Evolutionary conservation across 108 stramenopile species (phyloP).

Genomic region (Skeletonema potamos): DNA sequence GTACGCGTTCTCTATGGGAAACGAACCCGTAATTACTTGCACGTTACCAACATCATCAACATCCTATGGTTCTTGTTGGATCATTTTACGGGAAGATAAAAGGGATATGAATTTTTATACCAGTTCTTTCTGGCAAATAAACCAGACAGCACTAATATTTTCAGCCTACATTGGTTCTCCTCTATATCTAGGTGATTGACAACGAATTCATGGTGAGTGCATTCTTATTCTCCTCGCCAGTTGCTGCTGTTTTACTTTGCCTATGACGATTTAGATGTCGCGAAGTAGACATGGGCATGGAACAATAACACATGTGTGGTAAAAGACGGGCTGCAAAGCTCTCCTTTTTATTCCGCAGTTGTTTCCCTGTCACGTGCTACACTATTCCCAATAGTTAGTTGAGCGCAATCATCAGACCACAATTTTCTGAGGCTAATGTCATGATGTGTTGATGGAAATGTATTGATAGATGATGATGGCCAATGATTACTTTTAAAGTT

Average conservation of each 20-base stretch:
- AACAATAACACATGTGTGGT: constrained; percentile 5
- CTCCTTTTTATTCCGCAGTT: constrained; percentile 18
- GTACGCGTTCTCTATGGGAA: neutral
- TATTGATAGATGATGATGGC: constrained; percentile 9
- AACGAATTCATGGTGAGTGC: neutral
- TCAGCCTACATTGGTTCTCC: constrained; percentile 1
- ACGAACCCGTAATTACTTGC: constrained; percentile 34
- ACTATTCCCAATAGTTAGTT: constrained; percentile 13
- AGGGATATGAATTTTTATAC: constrained; percentile 8
- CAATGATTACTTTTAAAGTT: constrained; percentile 51
- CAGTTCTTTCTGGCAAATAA: constrained; percentile 1
- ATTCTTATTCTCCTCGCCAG: neutral
- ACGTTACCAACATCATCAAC: constrained; percentile 39
- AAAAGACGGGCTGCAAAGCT: constrained; percentile 38
- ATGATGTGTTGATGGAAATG: too few relatives aligned
- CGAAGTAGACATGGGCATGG: constrained; percentile 22
- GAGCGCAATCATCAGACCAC: constrained; percentile 53
- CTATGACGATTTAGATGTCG: constrained; percentile 50
- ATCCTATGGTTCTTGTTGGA: constrained; percentile 34
- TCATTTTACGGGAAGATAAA: constrained; percentile 41
- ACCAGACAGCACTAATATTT: constrained; percentile 16
- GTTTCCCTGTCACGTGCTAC: constrained; percentile 14
- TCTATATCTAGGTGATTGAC: neutral
- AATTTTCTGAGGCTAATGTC: constrained; percentile 49
- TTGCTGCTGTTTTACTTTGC: neutral